Percentiles rank a stretch among this genome's conserved stretches.
phyloP scores from a whole-genome alignment of 495 filamentous ascomycete species.

The Daldinia decipiens region DNA sequence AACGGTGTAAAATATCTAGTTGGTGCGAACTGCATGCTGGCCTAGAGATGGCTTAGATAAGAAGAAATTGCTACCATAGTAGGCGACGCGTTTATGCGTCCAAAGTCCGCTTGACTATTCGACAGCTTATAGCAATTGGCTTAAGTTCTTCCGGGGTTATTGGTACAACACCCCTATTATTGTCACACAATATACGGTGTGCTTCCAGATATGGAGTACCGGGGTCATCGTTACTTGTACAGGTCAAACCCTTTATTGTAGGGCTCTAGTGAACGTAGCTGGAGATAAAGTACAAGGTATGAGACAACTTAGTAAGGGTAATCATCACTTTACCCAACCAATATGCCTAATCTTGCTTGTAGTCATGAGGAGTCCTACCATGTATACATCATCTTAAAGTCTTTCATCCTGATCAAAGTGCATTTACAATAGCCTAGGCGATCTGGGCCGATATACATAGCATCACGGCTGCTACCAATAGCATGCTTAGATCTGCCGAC shows the following conservation, averaged over 20 bases:
- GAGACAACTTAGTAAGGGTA: background rate
- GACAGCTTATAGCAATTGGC: background rate
- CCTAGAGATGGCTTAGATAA: background rate
- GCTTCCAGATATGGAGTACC: background rate
- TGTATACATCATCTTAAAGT: background rate
- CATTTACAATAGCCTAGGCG: background rate
- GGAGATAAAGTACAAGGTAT: background rate
- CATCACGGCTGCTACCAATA: slow-evolving; percentile 6
- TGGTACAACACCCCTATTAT: background rate
- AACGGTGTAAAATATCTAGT: slow-evolving; percentile 19
- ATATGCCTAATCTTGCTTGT: background rate
- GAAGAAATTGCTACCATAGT: background rate
- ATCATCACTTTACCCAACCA: background rate
- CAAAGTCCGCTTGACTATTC: background rate
- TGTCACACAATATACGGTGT: background rate
- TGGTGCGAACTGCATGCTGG: slow-evolving; percentile 1
- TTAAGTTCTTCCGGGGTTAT: background rate
- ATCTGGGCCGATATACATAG: slow-evolving; percentile 15
- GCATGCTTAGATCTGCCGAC: slow-evolving; percentile 18
- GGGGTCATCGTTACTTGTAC: background rate
- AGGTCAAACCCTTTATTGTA: background rate
- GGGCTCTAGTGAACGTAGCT: background rate
- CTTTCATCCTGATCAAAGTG: background rate
- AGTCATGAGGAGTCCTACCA: background rate
- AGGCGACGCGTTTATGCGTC: slow-evolving; percentile 6